Evolutionary conservation across 202 grass and related monocot genomes (phyloP), one percentile per base, ranked within the genome.

Genomic region (Alloteropsis angusta): DNA sequence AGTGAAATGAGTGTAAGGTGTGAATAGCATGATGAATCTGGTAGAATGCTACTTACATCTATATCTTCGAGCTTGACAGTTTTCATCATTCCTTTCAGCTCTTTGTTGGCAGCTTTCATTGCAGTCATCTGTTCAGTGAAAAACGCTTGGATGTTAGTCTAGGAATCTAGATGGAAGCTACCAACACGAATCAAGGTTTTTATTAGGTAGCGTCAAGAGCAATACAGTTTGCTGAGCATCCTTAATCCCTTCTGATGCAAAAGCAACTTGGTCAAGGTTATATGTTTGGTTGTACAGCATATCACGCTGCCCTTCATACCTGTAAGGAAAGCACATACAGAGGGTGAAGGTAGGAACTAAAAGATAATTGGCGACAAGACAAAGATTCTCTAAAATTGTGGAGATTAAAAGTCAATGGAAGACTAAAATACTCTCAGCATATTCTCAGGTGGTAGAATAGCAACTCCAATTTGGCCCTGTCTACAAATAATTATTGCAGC

Each of bases 51-150:
- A 47, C 85, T 26, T 89, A 97, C 91, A 87, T 94, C 94, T 64
- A 94, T 94, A 75, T 93, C 94, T 53, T 93, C 87, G 11, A 94
- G 89, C 68, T 90, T 91, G 44, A 92, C 91, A 57, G 91, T 94
- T 82, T 98, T 98, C 95, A 94, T 98, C 91, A 92, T 90, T 38
- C 91, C 95, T 90, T 97, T 97, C 5, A 94, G 85, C 75, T 98
- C 95, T 68, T 98, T 92, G 68, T 98, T 98, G 18, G 91, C 95
- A 81, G 85, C 78, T 81, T 98, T 98, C 85, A 98, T 72, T 9
- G 91, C 95, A 74, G 89, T 79, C 85, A 98, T 92, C 95, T 94
- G 67, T n/a, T 63, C 5, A 86, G 79, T 21, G 6, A 79, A 74
- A 80, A 73, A 21, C 13, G 56, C 6, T 46, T 30, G 5, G 79